Evolutionary conservation across 306 rosid species (phyloP).

Genomic region (Trichosanthes truncata): DNA sequence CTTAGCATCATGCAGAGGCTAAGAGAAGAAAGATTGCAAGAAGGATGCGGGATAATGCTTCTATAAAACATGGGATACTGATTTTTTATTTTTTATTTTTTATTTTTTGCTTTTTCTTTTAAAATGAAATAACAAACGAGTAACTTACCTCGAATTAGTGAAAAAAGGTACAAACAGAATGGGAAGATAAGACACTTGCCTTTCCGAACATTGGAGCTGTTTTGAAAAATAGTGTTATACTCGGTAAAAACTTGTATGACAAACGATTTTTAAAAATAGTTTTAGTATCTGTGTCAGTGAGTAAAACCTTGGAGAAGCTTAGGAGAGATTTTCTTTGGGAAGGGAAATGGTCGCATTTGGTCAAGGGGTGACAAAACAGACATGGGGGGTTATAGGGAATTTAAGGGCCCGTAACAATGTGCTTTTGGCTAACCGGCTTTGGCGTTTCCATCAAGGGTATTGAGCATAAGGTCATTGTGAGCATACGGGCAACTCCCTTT

Average conservation of each 20-base stretch:
- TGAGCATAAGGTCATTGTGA: neutral
- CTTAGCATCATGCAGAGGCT: neutral
- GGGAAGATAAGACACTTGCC: neutral
- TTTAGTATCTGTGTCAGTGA: neutral
- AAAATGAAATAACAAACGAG: neutral
- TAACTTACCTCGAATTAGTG: neutral
- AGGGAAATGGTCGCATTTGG: neutral
- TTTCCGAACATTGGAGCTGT: neutral
- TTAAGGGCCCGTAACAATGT: neutral
- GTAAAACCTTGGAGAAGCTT: neutral
- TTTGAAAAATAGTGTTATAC: neutral
- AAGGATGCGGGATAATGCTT: neutral
- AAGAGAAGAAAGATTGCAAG: neutral
- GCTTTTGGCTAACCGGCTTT: neutral
- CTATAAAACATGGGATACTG: neutral
- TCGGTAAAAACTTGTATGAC: neutral
- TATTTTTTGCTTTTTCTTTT: neutral
- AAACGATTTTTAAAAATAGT: neutral
- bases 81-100: neutral
- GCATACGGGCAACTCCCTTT: neutral
- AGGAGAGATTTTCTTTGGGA: neutral
- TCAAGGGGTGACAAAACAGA: neutral
- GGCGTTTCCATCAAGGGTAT: neutral
- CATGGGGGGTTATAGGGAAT: no score
- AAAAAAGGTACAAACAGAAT: neutral